Evolutionary conservation across 805 yeast species (phyloP).

Genomic region (Myxozyma geophila): DNA sequence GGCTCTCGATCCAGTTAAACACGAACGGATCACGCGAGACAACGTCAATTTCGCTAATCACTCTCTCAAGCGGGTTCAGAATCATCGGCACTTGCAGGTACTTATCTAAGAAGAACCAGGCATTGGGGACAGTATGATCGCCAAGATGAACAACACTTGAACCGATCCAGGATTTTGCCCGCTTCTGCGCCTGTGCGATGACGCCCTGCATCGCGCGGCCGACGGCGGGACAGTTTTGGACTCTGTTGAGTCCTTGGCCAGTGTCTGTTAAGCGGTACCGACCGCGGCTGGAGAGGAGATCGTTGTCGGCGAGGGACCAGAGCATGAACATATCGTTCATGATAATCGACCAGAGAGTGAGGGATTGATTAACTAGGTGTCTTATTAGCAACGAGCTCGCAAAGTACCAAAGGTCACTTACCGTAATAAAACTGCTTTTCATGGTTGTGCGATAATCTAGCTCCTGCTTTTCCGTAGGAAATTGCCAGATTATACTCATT

Average conservation of each 20-base stretch:
- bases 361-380: conserved; percentile 63
- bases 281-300: conserved; percentile 59
- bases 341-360: conserved; percentile 74
- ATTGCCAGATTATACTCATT: conserved; percentile 49
- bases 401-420: background rate
- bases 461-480: conserved; percentile 66
- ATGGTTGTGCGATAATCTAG: conserved; percentile 75
- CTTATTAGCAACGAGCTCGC: background rate
- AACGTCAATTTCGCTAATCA: conserved; percentile 59
- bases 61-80: conserved; percentile 70
- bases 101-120: conserved; percentile 76
- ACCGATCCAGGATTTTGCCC: conserved; percentile 72
- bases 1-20: conserved; percentile 57
- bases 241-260: conserved; percentile 80
- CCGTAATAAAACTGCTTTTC: conserved; percentile 68
- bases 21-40: conserved; percentile 56
- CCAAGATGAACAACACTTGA: conserved; percentile 80
- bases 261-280: conserved; percentile 67
- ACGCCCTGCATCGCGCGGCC: conserved; percentile 73
- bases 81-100: conserved; percentile 80
- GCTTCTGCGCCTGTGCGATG: conserved; percentile 64
- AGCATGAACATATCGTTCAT: conserved; percentile 77
- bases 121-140: conserved; percentile 84
- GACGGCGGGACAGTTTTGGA: conserved; percentile 72
- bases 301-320: conserved; percentile 79